Base-by-base conservation (phyloP, 192 early-diverging fungal genomes). In the Coemansia sp. region DNA sequence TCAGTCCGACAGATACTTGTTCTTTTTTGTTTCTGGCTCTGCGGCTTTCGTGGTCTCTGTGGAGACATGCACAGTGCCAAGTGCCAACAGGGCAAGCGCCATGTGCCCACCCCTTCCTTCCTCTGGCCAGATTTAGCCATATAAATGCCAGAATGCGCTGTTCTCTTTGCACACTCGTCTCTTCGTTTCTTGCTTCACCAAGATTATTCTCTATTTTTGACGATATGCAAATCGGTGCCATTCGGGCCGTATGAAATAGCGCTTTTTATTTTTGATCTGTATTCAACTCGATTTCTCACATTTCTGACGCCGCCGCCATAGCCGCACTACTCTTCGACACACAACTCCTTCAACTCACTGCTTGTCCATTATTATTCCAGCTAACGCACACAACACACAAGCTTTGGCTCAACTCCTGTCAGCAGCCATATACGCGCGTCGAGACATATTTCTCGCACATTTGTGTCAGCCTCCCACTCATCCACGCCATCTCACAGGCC, bases 191-290 rank as follows among this genome's bases (percentile, higher is more conserved):
- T 17, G 32, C 14, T 62, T 52, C 29, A 29, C 49, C 49, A 39
- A 51, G 14, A 17, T 57, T 57, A 37, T 55, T 51, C 48, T 58
- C 25, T 53, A 14, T 38, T 60, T 45, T 54, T 67, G 58, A 67
- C 65, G 65, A 67, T 29, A 52, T 62, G 24, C 57, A 56, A 52
- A 52, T 52, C 37, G 32, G 50, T 32, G 49, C 50, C 19, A 38
- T 4, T 15, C 38, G n/a, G 11, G 55, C 55, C 35, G 15, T 35
- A 57, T 32, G 55, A 57, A 7, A 57, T 37, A 37, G 55, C 55
- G 32, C 52, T 52, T 51, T 62, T 62, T 49, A 49, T 51, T 55
- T 25, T 55, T 22, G 5, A 5, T 21, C n/a, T 29, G 23, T 12
- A 55, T 14, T 14, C 53, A 12, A 22, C 23, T 24, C 23, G 12